Evolutionary conservation across 345 rosid genomes (phyloP).

Genomic region (Rhodamnia rubescens): DNA sequence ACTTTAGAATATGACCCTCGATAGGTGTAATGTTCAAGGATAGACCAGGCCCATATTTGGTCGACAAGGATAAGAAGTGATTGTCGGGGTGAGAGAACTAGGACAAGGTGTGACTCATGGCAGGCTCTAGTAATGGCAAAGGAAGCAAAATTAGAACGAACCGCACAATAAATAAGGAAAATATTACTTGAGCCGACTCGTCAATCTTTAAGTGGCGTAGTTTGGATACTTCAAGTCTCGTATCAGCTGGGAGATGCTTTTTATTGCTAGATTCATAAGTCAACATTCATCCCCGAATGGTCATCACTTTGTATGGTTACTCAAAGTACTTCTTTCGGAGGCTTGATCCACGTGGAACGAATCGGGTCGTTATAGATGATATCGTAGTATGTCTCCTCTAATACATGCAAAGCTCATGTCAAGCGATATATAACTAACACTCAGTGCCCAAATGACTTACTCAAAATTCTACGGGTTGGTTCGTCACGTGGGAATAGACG

Average conservation of each 20-base stretch:
- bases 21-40: background rate
- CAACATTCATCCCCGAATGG: background rate
- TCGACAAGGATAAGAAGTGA: background rate
- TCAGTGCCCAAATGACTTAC: background rate
- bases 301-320: background rate
- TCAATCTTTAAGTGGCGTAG: background rate
- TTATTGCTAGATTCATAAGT: background rate
- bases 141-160: background rate
- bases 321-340: accelerated
- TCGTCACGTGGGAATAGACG: no score
- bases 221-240: background rate
- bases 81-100: accelerated
- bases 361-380: accelerated
- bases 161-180: background rate
- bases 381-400: background rate
- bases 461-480: background rate
- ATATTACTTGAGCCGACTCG: no score
- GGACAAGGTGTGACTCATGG: background rate
- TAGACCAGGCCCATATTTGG: background rate
- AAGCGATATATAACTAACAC: background rate
- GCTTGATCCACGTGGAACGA: background rate
- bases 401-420: background rate
- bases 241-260: accelerated
- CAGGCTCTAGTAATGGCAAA: background rate
- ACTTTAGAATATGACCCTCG: background rate